Evolutionary conservation across 2,329 filamentous ascomycete species (phyloP).

Genomic region (Botrytis fabae): DNA sequence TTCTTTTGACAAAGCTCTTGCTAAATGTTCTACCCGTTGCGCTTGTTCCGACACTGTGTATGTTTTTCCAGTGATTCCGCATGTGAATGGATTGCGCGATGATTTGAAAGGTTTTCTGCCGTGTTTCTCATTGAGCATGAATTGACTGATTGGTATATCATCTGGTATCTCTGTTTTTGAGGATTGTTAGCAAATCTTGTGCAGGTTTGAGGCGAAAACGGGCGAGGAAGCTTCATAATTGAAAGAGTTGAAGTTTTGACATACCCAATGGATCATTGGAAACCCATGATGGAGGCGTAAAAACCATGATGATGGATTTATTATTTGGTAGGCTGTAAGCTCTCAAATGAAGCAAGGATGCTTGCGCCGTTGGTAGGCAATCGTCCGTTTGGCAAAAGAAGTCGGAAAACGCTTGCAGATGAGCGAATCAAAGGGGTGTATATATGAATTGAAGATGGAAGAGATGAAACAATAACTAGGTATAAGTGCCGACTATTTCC

Average conservation of each 20-base stretch:
- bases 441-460: neutral
- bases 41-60: slow-evolving; percentile 64
- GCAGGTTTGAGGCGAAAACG: neutral
- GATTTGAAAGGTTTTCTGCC: slow-evolving; percentile 63
- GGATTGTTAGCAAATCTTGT: slow-evolving; percentile 19
- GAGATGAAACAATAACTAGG: neutral
- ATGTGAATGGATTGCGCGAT: slow-evolving; percentile 72
- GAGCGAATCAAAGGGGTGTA: neutral
- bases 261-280: slow-evolving; percentile 58
- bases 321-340: neutral
- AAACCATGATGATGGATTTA: slow-evolving; percentile 42
- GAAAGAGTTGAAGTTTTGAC: slow-evolving; percentile 28
- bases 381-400: neutral
- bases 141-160: slow-evolving; percentile 71
- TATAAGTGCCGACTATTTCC: neutral
- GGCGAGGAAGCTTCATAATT: neutral
- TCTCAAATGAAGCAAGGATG: neutral
- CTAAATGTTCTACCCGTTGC: slow-evolving; percentile 64
- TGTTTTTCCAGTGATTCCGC: slow-evolving; percentile 69
- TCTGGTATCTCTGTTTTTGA: slow-evolving; percentile 53
- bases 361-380: neutral
- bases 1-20: slow-evolving; percentile 68
- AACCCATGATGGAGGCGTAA: slow-evolving; percentile 61
- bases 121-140: slow-evolving; percentile 72
- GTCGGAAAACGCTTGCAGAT: neutral